These are phyloP conservation scores for Kwoniella europaea DNA, from an alignment of 768 basidiomycete genomes.

Conservation along the genomic window DNA sequence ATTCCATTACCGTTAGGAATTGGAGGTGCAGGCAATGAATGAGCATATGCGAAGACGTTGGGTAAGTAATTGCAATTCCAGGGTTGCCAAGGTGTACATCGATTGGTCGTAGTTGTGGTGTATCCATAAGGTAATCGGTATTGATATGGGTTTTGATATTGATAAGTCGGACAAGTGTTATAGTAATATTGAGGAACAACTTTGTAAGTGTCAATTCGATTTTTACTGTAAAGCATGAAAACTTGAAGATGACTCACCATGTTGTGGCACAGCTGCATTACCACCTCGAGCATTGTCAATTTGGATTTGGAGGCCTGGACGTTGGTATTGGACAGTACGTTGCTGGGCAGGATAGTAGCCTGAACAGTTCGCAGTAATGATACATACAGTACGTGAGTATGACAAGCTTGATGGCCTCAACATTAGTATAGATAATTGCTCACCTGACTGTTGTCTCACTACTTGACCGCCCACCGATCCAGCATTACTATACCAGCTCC, in stretches of 20 bases:
- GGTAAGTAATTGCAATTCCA: constrained; percentile 14
- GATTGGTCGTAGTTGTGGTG: background rate
- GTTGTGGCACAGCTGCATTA: constrained; percentile 2
- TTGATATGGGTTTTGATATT: constrained; percentile 8
- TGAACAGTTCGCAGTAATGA: background rate
- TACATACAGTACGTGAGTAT: background rate
- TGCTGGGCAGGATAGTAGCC: constrained; percentile 13
- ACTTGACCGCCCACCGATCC: background rate
- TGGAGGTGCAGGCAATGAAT: background rate
- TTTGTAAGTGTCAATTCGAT: constrained; percentile 4
- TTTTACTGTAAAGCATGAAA: background rate
- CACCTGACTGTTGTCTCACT: constrained; percentile 5
- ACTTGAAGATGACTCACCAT: constrained; percentile 4
- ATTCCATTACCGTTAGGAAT: background rate
- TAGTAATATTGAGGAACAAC: background rate
- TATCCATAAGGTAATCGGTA: constrained; percentile 8
- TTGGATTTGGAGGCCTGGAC: constrained; percentile 47
- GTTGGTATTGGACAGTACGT: constrained; percentile 40
- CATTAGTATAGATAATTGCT: background rate
- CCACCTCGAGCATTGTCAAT: constrained; percentile 25
- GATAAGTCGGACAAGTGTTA: constrained; percentile 1
- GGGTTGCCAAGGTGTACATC: constrained; percentile 17
- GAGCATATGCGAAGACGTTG: constrained; percentile 2
- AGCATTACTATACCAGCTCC: constrained; percentile 51
- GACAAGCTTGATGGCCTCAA: background rate